Conservation (phyloP, 768 basidiomycete species). For the Panaeolus cyanescens region DNA sequence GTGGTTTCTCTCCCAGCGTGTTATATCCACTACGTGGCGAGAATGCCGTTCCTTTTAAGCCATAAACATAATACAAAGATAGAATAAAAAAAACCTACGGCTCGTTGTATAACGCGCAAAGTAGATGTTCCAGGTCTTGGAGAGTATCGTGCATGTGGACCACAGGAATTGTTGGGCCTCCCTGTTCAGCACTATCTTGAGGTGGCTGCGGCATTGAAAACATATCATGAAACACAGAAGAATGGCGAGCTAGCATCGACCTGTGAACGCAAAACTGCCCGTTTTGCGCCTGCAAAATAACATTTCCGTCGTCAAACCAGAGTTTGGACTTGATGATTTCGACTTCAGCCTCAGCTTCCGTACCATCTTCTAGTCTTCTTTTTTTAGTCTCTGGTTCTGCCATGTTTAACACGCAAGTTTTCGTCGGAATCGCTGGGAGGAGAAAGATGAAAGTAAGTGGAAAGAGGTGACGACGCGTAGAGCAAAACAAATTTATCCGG, state of each 20-base stretch:
- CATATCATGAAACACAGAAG: constrained; percentile 22
- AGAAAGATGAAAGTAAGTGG: no score
- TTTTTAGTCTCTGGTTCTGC: no score
- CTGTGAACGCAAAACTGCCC: constrained; percentile 22
- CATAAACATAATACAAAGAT: not conserved
- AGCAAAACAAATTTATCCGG: no score
- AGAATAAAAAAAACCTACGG: not conserved
- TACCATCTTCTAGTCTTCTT: no score
- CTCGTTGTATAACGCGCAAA: constrained; percentile 14
- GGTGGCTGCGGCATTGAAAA: constrained; percentile 20
- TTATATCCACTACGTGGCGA: not conserved
- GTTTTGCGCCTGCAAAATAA: constrained; percentile 19
- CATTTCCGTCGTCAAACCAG: constrained; percentile 22
- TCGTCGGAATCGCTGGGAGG: no score
- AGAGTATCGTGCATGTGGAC: constrained; percentile 15
- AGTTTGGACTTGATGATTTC: no score
- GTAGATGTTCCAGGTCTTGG: constrained; percentile 12
- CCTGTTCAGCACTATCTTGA: not conserved
- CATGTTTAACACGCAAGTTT: no score
- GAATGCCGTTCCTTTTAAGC: no score
- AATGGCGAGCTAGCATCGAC: constrained; percentile 18
- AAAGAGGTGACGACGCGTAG: no score
- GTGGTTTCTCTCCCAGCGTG: not conserved
- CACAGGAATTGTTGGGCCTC: constrained; percentile 8
- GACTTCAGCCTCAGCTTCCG: no score